Evolutionary conservation across 2,329 filamentous ascomycete genomes (phyloP), one percentile per base, ranked within the genome.

Genomic region (Cylindrodendrum hubeiense): DNA sequence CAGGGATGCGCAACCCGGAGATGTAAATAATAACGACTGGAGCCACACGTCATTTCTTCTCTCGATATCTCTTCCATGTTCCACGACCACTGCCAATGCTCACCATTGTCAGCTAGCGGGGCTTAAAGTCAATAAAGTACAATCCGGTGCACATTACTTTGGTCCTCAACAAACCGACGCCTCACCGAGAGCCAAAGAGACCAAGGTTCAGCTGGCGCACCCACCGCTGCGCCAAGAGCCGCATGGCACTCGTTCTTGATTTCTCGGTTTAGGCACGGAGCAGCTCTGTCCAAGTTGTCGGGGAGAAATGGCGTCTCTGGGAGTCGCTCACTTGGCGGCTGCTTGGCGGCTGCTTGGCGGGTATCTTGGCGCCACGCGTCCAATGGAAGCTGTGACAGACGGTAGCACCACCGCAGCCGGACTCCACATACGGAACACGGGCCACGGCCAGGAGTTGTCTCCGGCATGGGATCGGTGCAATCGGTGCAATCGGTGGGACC

Each of bases 121-220:
- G 43, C 34, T 21, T 15, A 37, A 37, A 15, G 30, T 21, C 9
- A 33, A 17, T 8, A 28, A 22, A 33, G 33, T 28, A 50, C 33
- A 22, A 53, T 47, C 53, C 8, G 33, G 49, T 33, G 61, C 50
- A 59, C 46, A 28, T 47, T 63, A 64, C 34, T 50, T 57, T 19
- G n/a, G n/a, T 10, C 28, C 65, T 65, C 67, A 67, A 70, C 56
- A 68, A 71, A 64, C 51, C 53, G 24, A 43, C 49, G 62, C 43
- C 57, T 71, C 55, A 49, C 69, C 60, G 62, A 71, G 56, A 66
- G 58, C 51, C 54, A 59, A 62, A 68, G 51, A 54, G 33, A 72
- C 50, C 71, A 74, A 74, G 67, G 71, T 74, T 74, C 55, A 64
- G 64, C 56, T 65, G 52, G 51, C 58, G 37, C 47, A 66, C 52